Conservation (phyloP, 1,139 yeast species). For the Kodamaea arcana region DNA sequence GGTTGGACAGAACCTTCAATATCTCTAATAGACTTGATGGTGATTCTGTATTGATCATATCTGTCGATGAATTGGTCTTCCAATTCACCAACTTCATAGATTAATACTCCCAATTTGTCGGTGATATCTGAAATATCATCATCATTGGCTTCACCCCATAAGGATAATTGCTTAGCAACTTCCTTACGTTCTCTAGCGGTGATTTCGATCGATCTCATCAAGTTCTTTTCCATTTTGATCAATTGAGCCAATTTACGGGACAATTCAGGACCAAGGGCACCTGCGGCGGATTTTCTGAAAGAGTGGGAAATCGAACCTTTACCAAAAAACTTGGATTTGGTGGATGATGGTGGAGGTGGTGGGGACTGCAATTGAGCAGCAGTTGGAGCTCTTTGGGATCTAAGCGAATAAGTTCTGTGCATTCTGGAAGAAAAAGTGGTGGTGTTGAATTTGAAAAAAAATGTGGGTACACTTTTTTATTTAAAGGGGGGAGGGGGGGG, state of each 20-base stretch:
- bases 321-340: constrained; percentile 68
- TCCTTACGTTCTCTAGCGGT: constrained; percentile 77
- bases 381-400: constrained; percentile 77
- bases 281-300: constrained; percentile 69
- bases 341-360: constrained; percentile 74
- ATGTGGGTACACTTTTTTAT: constrained; percentile 5
- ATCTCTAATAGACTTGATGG: constrained; percentile 75
- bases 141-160: constrained; percentile 84
- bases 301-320: constrained; percentile 62
- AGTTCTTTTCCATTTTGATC: constrained; percentile 78
- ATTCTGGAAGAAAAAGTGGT: constrained; percentile 22
- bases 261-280: constrained; percentile 73
- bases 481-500: constrained; percentile 6
- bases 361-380: constrained; percentile 79
- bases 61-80: constrained; percentile 86
- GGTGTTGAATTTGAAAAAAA: constrained; percentile 3
- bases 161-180: constrained; percentile 76
- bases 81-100: constrained; percentile 79
- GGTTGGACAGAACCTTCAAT: constrained; percentile 87
- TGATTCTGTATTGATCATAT: constrained; percentile 81
- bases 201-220: constrained; percentile 73
- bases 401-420: constrained; percentile 83
- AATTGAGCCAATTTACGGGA: constrained; percentile 72
- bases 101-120: constrained; percentile 78
- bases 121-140: constrained; percentile 83